Conservation (phyloP, 306 rosid genomes). For the Cucurbita pepo region DNA sequence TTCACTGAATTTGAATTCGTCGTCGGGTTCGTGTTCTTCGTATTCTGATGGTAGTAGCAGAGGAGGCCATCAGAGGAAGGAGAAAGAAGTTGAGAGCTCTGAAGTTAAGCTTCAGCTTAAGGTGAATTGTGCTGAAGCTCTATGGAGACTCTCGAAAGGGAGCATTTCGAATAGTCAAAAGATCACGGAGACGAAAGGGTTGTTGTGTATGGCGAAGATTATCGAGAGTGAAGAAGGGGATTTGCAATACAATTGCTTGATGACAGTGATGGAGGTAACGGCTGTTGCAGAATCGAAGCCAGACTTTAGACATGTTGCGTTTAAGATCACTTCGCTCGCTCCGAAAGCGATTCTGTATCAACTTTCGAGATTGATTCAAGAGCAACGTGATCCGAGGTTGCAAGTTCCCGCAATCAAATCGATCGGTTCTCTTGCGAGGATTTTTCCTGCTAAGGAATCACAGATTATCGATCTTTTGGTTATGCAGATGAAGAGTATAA, state of each 20-base stretch:
- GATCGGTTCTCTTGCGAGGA: conserved; percentile 64
- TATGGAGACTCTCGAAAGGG: conserved; percentile 60
- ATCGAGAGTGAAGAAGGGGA: conserved; percentile 44
- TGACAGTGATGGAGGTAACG: conserved; percentile 72
- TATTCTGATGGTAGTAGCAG: conserved; percentile 43
- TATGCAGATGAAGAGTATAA: conserved; percentile 34
- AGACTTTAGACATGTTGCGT: conserved; percentile 59
- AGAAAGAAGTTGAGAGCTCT: conserved; percentile 37
- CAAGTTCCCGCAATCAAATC: conserved; percentile 60
- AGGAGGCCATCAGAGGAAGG: conserved; percentile 35
- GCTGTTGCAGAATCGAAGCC: conserved; percentile 46
- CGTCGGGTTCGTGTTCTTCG: conserved; percentile 6
- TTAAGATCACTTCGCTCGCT: conserved; percentile 49
- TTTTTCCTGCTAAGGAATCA: conserved; percentile 63
- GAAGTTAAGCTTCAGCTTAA: conserved; percentile 41
- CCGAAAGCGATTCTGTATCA: conserved; percentile 71
- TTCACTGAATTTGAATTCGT: not conserved
- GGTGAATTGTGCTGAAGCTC: conserved; percentile 58
- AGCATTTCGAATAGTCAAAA: conserved; percentile 39
- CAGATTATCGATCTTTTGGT: conserved; percentile 59
- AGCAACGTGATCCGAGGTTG: conserved; percentile 19
- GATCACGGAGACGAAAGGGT: conserved; percentile 72
- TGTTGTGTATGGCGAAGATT: conserved; percentile 74
- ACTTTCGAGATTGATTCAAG: conserved; percentile 46
- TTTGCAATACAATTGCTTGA: conserved; percentile 58